phyloP scores from a whole-genome alignment of 441 rosid genomes.

The Macaranga tanarius region DNA sequence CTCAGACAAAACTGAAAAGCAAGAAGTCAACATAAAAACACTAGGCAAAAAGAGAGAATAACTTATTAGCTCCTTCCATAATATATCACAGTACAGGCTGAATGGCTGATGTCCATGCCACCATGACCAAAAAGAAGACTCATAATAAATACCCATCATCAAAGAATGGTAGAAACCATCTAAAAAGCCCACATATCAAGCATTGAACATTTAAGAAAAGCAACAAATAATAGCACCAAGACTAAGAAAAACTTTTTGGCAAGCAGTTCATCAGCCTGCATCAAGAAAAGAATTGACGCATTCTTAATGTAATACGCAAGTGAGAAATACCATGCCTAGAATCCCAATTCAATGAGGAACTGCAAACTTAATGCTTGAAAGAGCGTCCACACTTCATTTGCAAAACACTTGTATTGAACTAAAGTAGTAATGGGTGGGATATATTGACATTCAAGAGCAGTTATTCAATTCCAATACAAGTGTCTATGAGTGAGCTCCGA shows the following conservation, averaged over 20 bases:
- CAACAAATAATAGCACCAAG: not conserved
- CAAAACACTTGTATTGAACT: not conserved
- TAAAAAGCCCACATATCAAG: not conserved
- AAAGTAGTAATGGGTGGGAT: not conserved
- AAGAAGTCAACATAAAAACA: not conserved
- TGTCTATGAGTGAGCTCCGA: not conserved
- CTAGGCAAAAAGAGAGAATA: not conserved
- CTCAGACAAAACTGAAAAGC: not conserved
- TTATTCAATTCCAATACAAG: not conserved
- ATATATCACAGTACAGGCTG: not conserved
- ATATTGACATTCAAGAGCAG: not conserved
- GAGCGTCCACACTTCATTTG: not conserved
- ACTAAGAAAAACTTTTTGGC: not conserved
- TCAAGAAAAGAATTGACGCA: not conserved
- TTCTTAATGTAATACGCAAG: not conserved
- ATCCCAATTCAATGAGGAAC: not conserved
- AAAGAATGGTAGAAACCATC: not conserved
- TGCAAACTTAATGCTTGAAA: not conserved
- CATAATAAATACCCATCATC: not conserved
- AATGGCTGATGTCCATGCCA: not conserved
- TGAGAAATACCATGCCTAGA: not conserved
- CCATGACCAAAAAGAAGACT: not conserved
- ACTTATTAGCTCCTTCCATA: not conserved
- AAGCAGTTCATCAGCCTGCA: not conserved
- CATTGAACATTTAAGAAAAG: not conserved